Evolutionary conservation across 805 yeast genomes (phyloP).

Genomic region (Wickerhamomyces ciferrii): DNA sequence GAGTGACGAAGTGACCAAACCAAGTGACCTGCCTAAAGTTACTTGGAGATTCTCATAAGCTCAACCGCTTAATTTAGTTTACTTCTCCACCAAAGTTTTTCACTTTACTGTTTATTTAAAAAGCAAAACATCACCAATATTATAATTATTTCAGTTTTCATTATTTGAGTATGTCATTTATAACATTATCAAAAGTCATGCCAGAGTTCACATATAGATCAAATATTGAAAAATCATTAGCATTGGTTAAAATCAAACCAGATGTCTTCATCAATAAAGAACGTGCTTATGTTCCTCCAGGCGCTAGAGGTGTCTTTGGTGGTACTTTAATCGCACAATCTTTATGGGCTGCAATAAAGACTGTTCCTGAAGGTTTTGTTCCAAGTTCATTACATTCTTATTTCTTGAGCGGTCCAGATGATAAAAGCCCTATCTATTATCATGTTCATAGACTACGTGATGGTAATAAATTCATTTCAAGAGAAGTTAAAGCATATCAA

Average conservation of each 20-base stretch:
- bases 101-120: background rate
- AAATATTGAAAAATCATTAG: constrained; percentile 13
- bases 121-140: background rate
- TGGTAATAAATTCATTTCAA: constrained; percentile 46
- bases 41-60: background rate
- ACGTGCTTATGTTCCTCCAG: constrained; percentile 34
- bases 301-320: constrained; percentile 67
- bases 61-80: background rate
- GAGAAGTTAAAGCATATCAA: constrained; percentile 54
- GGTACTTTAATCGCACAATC: constrained; percentile 68
- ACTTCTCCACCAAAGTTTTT: background rate
- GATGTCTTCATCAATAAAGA: constrained; percentile 13
- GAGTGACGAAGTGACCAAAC: background rate
- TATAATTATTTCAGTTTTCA: background rate
- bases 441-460: constrained; percentile 47
- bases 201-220: constrained; percentile 2
- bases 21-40: background rate
- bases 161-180: background rate
- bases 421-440: constrained; percentile 41
- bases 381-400: constrained; percentile 63
- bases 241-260: constrained; percentile 5
- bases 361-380: constrained; percentile 38
- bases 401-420: constrained; percentile 52
- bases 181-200: background rate
- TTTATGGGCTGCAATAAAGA: constrained; percentile 50